Evolutionary conservation across 2,329 filamentous ascomycete species (phyloP).

Genomic region (Aspergillus sojae): DNA sequence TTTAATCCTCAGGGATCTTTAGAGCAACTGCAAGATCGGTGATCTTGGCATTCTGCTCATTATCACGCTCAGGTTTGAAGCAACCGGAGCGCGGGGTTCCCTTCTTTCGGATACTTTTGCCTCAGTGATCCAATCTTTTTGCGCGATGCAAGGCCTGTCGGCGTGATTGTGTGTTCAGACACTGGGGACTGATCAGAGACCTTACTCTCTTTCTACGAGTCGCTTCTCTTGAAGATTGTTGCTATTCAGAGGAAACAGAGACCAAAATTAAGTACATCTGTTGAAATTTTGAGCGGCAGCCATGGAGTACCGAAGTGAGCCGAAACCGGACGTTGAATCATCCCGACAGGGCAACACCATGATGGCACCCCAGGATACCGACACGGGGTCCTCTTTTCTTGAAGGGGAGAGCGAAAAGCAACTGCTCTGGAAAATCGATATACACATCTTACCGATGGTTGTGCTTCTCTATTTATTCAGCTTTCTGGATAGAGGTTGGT

Average conservation of each 20-base stretch:
- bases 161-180: not conserved
- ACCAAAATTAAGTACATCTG: not conserved
- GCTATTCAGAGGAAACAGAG: not conserved
- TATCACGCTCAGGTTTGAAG: not conserved
- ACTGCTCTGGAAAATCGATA: conserved; percentile 44
- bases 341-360: conserved; percentile 10
- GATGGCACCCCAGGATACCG: conserved; percentile 15
- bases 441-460: conserved; percentile 45
- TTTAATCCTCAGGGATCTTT: not conserved
- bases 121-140: not conserved
- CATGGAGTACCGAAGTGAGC: conserved; percentile 11
- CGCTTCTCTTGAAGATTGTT: not conserved
- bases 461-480: conserved; percentile 67
- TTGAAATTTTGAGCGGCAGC: not conserved
- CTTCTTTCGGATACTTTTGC: not conserved
- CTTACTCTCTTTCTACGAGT: not conserved
- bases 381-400: conserved; percentile 22
- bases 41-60: not conserved
- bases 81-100: not conserved
- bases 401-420: conserved; percentile 32
- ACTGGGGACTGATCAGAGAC: not conserved
- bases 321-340: conserved; percentile 20
- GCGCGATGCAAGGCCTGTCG: not conserved
- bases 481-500: conserved; percentile 66
- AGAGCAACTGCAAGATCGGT: not conserved